phyloP scores from a whole-genome alignment of 371 early-diverging fungal genomes.

The Zychaea mexicana region DNA sequence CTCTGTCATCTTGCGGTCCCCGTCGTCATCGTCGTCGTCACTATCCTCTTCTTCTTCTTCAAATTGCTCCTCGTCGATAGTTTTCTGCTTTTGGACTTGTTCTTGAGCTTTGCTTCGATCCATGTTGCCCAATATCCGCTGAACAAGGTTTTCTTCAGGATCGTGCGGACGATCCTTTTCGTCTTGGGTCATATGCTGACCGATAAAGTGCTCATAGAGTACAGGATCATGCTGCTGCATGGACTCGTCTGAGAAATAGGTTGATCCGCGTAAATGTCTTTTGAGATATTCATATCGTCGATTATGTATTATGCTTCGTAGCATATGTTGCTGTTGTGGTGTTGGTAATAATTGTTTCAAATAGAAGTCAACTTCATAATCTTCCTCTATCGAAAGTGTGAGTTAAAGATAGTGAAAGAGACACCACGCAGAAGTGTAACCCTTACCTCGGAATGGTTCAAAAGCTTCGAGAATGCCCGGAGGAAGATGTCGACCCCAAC shows the following conservation, averaged over 20 bases:
- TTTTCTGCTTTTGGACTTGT: conserved; percentile 30
- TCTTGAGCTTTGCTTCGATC: conserved; percentile 39
- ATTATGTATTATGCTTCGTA: conserved; percentile 32
- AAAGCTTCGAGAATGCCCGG: conserved; percentile 31
- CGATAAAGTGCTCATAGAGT: conserved; percentile 51
- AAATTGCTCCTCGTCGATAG: conserved; percentile 42
- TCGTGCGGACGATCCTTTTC: conserved; percentile 36
- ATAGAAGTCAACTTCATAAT: conserved; percentile 51
- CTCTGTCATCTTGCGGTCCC: conserved; percentile 16
- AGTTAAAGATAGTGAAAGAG: neutral
- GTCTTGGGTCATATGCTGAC: conserved; percentile 37
- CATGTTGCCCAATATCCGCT: conserved; percentile 45
- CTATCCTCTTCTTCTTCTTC: conserved; percentile 57
- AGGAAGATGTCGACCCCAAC: conserved; percentile 50
- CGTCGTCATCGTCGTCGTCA: conserved; percentile 29
- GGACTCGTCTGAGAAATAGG: conserved; percentile 49
- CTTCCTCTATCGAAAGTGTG: conserved; percentile 1
- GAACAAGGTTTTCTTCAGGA: conserved; percentile 40
- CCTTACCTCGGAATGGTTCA: conserved; percentile 25
- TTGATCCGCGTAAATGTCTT: conserved; percentile 31
- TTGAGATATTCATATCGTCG: conserved; percentile 47
- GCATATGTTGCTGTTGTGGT: conserved; percentile 14
- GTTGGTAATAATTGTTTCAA: conserved; percentile 23
- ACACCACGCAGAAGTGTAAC: neutral
- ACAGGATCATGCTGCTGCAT: conserved; percentile 49